phyloP scores from a whole-genome alignment of 2,329 filamentous ascomycete species.

The Cytospora mali region DNA sequence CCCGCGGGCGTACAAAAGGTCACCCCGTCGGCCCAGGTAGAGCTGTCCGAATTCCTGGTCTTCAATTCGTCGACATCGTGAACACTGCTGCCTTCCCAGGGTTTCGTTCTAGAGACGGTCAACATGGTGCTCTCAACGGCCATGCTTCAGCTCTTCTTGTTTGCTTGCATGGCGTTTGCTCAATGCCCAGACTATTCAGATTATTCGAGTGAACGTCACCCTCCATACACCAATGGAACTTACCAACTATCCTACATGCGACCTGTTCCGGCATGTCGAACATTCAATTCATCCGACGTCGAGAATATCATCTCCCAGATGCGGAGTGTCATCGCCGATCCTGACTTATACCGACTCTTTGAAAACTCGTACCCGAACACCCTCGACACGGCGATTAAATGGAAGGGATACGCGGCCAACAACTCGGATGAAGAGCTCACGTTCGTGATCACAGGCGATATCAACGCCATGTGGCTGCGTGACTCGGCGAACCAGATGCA shows the following conservation, averaged over 20 bases:
- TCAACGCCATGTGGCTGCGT: conserved; percentile 45
- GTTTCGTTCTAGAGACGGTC: not conserved
- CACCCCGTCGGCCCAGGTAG: not conserved
- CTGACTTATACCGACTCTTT: conserved; percentile 72
- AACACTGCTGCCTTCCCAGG: not conserved
- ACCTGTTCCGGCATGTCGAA: conserved; percentile 74
- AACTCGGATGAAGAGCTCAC: conserved; percentile 65
- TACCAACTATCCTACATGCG: conserved; percentile 80
- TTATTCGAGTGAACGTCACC: conserved; percentile 62
- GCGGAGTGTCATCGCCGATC: conserved; percentile 70
- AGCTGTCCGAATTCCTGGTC: not conserved
- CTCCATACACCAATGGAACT: conserved; percentile 75
- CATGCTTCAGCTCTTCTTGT: conserved; percentile 11
- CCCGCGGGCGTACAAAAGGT: not conserved
- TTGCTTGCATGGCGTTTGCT: conserved; percentile 14
- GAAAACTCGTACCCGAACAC: conserved; percentile 75
- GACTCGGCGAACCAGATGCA: conserved; percentile 68
- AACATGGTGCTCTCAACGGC: not conserved
- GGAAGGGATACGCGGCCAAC: conserved; percentile 63
- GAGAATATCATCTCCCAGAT: conserved; percentile 75
- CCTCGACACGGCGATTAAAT: conserved; percentile 71
- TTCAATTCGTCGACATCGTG: too few relatives aligned
- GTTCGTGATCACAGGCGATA: conserved; percentile 61
- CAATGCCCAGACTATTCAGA: conserved; percentile 66
- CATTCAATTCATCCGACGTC: conserved; percentile 75